Base-by-base conservation (phyloP, 1,139 yeast species). In the Petasospora fabianii region DNA sequence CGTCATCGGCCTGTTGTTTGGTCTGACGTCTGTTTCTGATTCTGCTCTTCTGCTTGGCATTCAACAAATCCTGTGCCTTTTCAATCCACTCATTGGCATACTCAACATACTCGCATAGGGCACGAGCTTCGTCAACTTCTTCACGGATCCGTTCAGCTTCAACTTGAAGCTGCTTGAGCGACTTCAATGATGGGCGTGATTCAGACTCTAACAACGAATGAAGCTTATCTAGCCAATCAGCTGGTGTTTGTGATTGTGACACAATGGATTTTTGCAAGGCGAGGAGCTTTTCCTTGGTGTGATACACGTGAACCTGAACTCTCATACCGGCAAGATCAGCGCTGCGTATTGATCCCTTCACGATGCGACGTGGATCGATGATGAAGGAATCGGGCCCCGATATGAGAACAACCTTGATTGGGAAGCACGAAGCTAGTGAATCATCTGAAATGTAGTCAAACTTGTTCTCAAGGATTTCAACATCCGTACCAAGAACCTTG, bases 121-220 rank as follows among this genome's bases (percentile, higher is more conserved):
- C 51, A 10, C 47, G 45, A 32, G 70, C 53, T 21, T 53, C 50
- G 5, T 47, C 40, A 31, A 54, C 44, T 44, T 49, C 51, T 5
- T 50, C 53, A 28, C 52, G 56, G 33, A 68, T 63, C 35, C 69
- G 63, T 45, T 80, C 83, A 5, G 85, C 84, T 40, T 82, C 88
- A 8, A 55, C 49, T 4, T 74, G 60, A 15, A 82, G 51, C 1
- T 64, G 45, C 42, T 67, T 71, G 44, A 79, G 65, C 1, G 64
- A 51, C 39, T 73, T 69, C 35, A 80, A 61, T 1, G 76, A 53
- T 3, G 84, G 75, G 15, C 69, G 71, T 7, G 68, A 64, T 33
- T 67, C 63, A 2, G 64, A 63, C 0, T 55, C 48, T 58, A 80
- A 60, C 8, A 69, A 42, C 2, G 59, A 59, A 32, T 71, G 67